Conservation (phyloP, 2,329 filamentous ascomycete genomes). For the Fusarium fujikuroi region DNA sequence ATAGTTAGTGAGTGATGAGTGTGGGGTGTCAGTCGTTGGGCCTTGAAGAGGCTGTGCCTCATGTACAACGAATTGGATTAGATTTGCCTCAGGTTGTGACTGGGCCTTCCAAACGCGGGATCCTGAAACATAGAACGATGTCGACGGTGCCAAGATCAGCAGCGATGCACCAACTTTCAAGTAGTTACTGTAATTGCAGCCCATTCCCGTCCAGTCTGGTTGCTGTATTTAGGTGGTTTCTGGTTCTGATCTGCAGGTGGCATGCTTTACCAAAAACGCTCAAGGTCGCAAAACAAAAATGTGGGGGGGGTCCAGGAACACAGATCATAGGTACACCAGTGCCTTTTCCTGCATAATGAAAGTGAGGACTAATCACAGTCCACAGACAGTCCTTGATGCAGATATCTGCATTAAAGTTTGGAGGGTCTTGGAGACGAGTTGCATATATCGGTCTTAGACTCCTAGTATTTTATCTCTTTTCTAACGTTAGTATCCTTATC, state of each 20-base stretch:
- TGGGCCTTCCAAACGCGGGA: background rate
- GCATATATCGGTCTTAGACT: background rate
- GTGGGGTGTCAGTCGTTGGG: slow-evolving; percentile 21
- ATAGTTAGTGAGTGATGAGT: background rate
- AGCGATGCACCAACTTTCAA: slow-evolving; percentile 1
- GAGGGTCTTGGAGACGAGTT: background rate
- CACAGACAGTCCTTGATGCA: background rate
- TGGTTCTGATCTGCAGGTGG: background rate
- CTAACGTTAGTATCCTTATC: background rate
- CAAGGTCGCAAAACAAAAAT: background rate
- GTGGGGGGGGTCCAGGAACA: background rate
- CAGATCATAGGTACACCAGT: background rate
- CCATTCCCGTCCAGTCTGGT: background rate
- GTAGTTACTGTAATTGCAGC: background rate
- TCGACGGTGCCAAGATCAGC: slow-evolving; percentile 11
- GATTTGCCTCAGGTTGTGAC: background rate
- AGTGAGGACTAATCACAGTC: background rate
- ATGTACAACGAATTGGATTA: slow-evolving; percentile 7
- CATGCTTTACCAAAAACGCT: background rate
- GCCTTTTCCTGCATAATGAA: background rate
- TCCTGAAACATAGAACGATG: slow-evolving; percentile 17
- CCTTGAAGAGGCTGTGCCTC: slow-evolving; percentile 14
- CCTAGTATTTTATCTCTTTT: background rate
- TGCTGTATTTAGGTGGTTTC: background rate
- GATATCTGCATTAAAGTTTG: background rate